These are phyloP conservation scores for Fusarium keratoplasticum DNA, from an alignment of 2,329 filamentous ascomycete species.

Conservation along the genomic window DNA sequence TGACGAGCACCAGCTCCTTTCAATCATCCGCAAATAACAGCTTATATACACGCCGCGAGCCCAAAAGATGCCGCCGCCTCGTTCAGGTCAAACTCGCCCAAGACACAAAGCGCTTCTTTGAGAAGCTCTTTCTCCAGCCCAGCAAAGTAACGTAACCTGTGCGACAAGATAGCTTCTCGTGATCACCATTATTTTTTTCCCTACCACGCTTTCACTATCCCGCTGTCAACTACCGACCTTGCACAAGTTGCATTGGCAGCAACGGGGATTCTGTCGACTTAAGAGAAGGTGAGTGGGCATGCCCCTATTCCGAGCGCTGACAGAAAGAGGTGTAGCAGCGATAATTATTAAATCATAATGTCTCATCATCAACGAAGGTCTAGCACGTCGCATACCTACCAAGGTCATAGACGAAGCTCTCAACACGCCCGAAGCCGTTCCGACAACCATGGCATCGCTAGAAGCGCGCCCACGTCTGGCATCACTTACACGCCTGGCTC, in stretches of 20 bases:
- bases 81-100: not conserved
- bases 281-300: constrained; percentile 16
- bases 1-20: not conserved
- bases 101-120: constrained; percentile 12
- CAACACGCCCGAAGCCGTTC: not conserved
- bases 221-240: constrained; percentile 29
- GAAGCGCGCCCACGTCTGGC: constrained; percentile 4
- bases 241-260: constrained; percentile 8
- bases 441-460: not conserved
- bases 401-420: not conserved
- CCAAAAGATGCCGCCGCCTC: not conserved
- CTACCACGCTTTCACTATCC: not conserved
- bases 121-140: constrained; percentile 10
- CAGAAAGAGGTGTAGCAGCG: constrained; percentile 7
- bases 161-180: constrained; percentile 36
- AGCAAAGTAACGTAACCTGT: constrained; percentile 36
- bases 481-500: constrained; percentile 3
- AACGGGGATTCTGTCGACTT: not conserved
- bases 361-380: constrained; percentile 12
- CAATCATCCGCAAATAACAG: not conserved
- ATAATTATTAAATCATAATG: constrained; percentile 11
- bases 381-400: constrained; percentile 3
- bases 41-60: constrained; percentile 13
- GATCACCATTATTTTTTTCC: constrained; percentile 14
- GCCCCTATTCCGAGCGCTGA: constrained; percentile 26